Base-by-base conservation (phyloP, 2,329 filamentous ascomycete genomes). In the Fusarium pininemorale region DNA sequence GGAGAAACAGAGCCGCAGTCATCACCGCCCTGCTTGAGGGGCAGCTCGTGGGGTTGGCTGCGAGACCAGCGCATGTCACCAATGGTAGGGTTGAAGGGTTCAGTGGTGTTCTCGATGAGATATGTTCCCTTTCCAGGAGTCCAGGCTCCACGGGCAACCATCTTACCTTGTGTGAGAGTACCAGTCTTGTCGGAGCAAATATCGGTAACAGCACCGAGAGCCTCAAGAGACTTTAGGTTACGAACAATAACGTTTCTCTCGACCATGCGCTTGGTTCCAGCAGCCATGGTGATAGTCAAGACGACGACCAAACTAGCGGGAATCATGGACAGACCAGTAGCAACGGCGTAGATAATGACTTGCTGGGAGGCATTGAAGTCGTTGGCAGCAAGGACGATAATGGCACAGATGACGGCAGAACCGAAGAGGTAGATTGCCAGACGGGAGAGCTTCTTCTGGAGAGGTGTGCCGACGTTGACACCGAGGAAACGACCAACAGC, bases 331-430 rank as follows among this genome's bases (percentile, higher is more conserved):
- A 88, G 79, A 69, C 83, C 84, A 28, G 85, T 84, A 20, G 83
- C 84, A 30, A 86, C 84, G n/a, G 83, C 84, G 67, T 85, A 86
- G 66, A 86, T 91, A 73, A 92, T 90, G 69, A 92, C 90, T 73
- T 91, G 89, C 35, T 86, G 84, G 38, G 85, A 82, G 41, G 81
- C 80, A n/a, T 84, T 81, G 79, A 90, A 90, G 3, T 85, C 75
- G 80, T 92, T 93, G 61, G 91, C 89, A 12, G 85, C 91, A 51
- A 93, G 86, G 44, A 93, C 91, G 75, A 94, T 90, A 73, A 94
- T 88, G 14, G 91, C 91, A 70, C 91, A 92, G 32, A 93, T 77
- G 18, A 94, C 88, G 6, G 92, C 92, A 58, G 92, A 87, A 37
- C 85, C 86, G 77, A 94, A 93, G 4, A 93, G 86, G 6, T 92